phyloP scores from a whole-genome alignment of 495 filamentous ascomycete species.

The Glarea lozoyensis region DNA sequence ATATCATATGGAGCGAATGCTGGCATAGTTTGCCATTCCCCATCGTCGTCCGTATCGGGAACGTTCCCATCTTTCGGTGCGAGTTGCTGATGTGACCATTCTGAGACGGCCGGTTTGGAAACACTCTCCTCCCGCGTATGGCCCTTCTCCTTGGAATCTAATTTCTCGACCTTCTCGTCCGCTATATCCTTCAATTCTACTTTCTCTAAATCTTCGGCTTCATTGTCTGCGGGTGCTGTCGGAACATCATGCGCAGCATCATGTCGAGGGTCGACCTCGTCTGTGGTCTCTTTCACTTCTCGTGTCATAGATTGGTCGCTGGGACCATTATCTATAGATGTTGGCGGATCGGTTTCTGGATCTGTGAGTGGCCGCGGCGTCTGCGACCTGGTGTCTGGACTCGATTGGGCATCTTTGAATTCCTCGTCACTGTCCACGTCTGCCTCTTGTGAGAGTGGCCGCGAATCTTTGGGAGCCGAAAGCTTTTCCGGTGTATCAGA shows the following conservation, averaged over 20 bases:
- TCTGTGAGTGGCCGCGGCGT: conserved; percentile 17
- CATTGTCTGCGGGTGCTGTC: background rate
- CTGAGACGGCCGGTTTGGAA: conserved; percentile 43
- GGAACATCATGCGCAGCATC: conserved; percentile 3
- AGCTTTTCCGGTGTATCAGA: background rate
- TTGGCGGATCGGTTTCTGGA: background rate
- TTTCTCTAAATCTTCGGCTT: conserved; percentile 3
- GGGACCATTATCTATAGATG: background rate
- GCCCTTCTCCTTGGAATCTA: conserved; percentile 2
- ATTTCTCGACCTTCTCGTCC: background rate
- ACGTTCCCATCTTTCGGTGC: conserved; percentile 42
- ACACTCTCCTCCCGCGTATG: conserved; percentile 16
- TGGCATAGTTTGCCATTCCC: conserved; percentile 89
- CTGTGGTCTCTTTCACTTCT: conserved; percentile 3
- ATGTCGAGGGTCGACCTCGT: conserved; percentile 5
- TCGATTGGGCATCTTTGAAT: conserved; percentile 33
- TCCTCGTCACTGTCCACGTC: conserved; percentile 15
- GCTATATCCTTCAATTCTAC: conserved; percentile 4
- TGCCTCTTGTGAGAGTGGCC: background rate
- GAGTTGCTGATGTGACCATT: conserved; percentile 87
- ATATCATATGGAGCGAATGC: conserved; percentile 85
- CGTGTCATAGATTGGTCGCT: conserved; percentile 12
- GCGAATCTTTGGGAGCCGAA: background rate
- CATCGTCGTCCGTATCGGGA: conserved; percentile 47
- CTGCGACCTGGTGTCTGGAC: conserved; percentile 18